phyloP scores from a whole-genome alignment of 2,329 filamentous ascomycete genomes.

The Colletotrichum chrysophilum region DNA sequence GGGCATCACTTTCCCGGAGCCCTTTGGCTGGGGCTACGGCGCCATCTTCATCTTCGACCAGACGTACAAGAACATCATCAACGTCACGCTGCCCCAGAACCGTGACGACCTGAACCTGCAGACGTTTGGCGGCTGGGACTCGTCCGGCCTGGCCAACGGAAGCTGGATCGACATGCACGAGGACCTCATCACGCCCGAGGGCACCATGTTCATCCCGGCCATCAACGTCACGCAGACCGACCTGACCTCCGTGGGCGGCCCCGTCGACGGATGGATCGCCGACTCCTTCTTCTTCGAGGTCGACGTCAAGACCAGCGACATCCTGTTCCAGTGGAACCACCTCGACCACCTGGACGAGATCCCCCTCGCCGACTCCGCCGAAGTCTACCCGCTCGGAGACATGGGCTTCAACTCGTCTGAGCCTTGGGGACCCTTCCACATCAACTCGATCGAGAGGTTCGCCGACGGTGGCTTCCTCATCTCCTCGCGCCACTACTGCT shows the following conservation, averaged over 20 bases:
- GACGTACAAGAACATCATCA: slow-evolving; percentile 28
- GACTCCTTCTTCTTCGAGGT: slow-evolving; percentile 46
- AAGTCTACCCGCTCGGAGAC: slow-evolving; percentile 24
- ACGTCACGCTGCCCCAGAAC: not conserved
- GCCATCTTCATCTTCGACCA: slow-evolving; percentile 33
- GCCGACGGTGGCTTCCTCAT: slow-evolving; percentile 56
- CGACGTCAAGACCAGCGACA: slow-evolving; percentile 41
- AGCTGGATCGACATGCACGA: slow-evolving; percentile 38
- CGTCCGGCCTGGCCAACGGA: not conserved
- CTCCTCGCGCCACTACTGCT: slow-evolving; percentile 54
- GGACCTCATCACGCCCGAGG: slow-evolving; percentile 43
- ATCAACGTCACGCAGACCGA: slow-evolving; percentile 35
- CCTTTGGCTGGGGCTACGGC: slow-evolving; percentile 34
- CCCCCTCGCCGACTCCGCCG: not conserved
- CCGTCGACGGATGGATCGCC: slow-evolving; percentile 30
- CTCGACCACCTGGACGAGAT: slow-evolving; percentile 32
- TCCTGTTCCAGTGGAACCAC: slow-evolving; percentile 46
- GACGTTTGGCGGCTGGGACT: slow-evolving; percentile 1
- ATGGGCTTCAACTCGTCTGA: slow-evolving; percentile 29
- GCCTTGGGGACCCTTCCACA: slow-evolving; percentile 61
- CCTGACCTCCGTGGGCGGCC: slow-evolving; percentile 28
- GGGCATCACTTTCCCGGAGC: slow-evolving; percentile 27
- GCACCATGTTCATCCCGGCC: slow-evolving; percentile 44
- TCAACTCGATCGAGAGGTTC: slow-evolving; percentile 61
- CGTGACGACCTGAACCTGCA: not conserved